Evolutionary conservation across 2,329 filamentous ascomycete species (phyloP).

Genomic region (Dothiorella sarmentorum): DNA sequence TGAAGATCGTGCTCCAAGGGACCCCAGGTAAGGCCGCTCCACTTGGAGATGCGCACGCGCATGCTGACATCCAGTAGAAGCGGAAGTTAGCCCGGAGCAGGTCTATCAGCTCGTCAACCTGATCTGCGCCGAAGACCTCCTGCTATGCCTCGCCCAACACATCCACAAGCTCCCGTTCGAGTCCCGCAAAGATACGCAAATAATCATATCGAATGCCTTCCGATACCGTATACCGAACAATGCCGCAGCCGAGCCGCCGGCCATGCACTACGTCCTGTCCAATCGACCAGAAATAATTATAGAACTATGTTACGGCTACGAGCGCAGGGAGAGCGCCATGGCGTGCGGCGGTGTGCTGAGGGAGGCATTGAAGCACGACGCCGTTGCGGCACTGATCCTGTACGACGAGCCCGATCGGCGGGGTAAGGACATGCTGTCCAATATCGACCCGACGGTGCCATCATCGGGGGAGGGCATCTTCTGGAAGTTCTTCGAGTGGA

Average conservation of each 20-base stretch:
- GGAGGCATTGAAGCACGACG: conserved; percentile 87
- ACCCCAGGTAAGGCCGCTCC: conserved; percentile 66
- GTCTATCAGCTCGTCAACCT: conserved; percentile 81
- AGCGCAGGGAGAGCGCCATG: conserved; percentile 85
- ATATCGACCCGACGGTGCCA: conserved; percentile 70
- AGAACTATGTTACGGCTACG: conserved; percentile 77
- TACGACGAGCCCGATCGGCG: conserved; percentile 81
- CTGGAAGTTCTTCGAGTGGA: conserved; percentile 97
- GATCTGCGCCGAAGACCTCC: conserved; percentile 83
- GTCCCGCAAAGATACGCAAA: conserved; percentile 90
- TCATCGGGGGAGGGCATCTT: conserved; percentile 83
- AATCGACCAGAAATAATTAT: conserved; percentile 83
- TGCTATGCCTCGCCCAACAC: conserved; percentile 76
- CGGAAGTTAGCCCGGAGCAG: conserved; percentile 78
- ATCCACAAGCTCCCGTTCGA: conserved; percentile 90
- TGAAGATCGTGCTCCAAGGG: conserved; percentile 91
- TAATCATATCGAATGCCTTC: conserved; percentile 92
- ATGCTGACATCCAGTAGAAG: conserved; percentile 5
- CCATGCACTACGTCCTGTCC: conserved; percentile 83
- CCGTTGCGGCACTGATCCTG: conserved; percentile 83
- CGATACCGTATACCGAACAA: conserved; percentile 72
- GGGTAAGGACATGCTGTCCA: conserved; percentile 64
- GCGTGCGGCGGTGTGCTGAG: conserved; percentile 85
- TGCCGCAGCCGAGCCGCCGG: conserved; percentile 70
- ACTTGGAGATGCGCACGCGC: not conserved